Evolutionary conservation across 1,284 basidiomycete genomes (phyloP).

Genomic region (Irpex sp.): DNA sequence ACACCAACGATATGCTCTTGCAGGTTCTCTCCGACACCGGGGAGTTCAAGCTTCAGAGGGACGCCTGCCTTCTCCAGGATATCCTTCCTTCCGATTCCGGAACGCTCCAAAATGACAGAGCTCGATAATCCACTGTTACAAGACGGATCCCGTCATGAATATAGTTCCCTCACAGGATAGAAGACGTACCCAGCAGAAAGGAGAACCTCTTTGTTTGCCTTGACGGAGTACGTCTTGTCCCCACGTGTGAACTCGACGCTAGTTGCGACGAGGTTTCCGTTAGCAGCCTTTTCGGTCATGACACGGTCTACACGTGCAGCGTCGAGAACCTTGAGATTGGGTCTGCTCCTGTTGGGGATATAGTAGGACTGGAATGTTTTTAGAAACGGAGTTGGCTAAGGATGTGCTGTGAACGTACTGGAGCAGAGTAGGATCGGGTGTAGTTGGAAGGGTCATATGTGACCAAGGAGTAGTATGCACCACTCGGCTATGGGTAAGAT

Average conservation of each 20-base stretch:
- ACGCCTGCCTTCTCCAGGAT: constrained; percentile 46
- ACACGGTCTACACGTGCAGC: constrained; percentile 26
- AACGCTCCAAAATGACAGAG: constrained; percentile 57
- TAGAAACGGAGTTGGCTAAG: not conserved
- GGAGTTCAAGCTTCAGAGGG: constrained; percentile 40
- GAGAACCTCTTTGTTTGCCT: constrained; percentile 39
- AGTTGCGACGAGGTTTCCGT: constrained; percentile 39
- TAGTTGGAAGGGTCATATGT: constrained; percentile 16
- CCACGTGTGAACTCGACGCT: constrained; percentile 33
- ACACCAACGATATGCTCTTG: constrained; percentile 47
- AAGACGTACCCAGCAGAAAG: constrained; percentile 44
- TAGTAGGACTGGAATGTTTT: constrained; percentile 26
- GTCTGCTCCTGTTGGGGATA: constrained; percentile 23
- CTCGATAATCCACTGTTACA: constrained; percentile 43
- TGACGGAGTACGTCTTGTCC: constrained; percentile 23
- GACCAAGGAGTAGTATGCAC: constrained; percentile 20
- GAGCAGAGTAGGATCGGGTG: constrained; percentile 11
- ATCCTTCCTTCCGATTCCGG: constrained; percentile 50
- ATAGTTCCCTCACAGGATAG: not conserved
- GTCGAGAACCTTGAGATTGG: constrained; percentile 30
- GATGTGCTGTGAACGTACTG: not conserved
- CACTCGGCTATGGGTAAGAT: constrained; percentile 21
- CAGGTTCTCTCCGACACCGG: constrained; percentile 55
- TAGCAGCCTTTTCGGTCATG: constrained; percentile 14
- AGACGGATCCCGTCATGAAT: not conserved